phyloP scores from a whole-genome alignment of 345 rosid genomes.

The Chamaenerion angustifolium region DNA sequence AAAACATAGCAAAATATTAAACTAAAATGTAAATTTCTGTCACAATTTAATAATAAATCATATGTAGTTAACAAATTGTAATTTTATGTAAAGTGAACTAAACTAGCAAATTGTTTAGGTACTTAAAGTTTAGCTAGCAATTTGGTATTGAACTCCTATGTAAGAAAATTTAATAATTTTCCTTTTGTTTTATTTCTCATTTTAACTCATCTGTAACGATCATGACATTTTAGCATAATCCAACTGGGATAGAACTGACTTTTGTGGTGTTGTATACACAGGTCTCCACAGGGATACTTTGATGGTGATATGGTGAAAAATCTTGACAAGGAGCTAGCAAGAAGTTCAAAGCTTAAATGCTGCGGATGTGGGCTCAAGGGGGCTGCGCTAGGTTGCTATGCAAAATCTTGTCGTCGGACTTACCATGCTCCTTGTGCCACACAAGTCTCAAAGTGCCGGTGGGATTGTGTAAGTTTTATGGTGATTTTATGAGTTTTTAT shows the following conservation, averaged over 20 bases:
- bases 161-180: too few species aligned
- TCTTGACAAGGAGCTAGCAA: constrained; percentile 55
- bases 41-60: too few species aligned
- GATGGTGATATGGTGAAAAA: constrained; percentile 47
- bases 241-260: neutral
- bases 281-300: constrained; percentile 78
- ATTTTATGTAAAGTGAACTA: too few species aligned
- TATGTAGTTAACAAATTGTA: too few species aligned
- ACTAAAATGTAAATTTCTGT: too few species aligned
- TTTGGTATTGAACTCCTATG: too few species aligned
- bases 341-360: constrained; percentile 73
- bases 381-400: constrained; percentile 77
- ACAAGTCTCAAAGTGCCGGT: constrained; percentile 48
- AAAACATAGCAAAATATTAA: too few species aligned
- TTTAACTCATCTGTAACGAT: neutral
- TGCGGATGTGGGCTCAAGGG: constrained; percentile 60
- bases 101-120: too few species aligned
- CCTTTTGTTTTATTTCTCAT: too few species aligned
- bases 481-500: neutral
- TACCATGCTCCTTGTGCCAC: constrained; percentile 74
- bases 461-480: constrained; percentile 47
- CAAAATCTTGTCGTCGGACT: constrained; percentile 56
- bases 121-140: too few species aligned
- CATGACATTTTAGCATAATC: neutral
- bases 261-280: constrained; percentile 6